Evolutionary conservation across 352 stramenopile genomes (phyloP), one percentile per base, ranked within the genome.

Genomic region (Globisporangium cystogenes): DNA sequence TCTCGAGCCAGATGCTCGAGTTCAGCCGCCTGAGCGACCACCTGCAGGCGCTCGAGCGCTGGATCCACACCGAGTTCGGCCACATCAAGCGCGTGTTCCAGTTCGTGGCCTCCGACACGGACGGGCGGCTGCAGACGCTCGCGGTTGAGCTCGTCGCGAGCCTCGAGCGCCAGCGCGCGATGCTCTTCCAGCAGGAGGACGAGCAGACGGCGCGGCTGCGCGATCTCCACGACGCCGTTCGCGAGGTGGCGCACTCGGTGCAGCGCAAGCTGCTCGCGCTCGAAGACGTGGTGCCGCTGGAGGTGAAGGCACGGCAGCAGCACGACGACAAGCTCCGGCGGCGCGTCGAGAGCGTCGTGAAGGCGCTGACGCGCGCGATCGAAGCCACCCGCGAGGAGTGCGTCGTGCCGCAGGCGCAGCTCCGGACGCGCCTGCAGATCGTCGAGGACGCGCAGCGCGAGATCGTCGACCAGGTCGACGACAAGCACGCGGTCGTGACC

Each of bases 281-380:
- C 1, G 77, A 91, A 60, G 72, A 82, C 51, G 70, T 82, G 26
- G 53, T 91, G 29, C 76, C 71, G 7, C 55, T 89, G 48, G 77
- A 91, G 29, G 76, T 87, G 24, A 64, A 74, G 55, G 75, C 77
- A 8, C 58, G 77, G 16, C 77, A 88, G 53, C 72, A 76, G 45
- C 57, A 71, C 51, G 64, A 87, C 46, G 77, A 86, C 11, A 83
- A 76, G 47, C 59, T 91, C 1, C 55, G 58, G 16, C 49, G 46
- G 7, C 75, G 73, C 14, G 36, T 90, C 14, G 73, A 87, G 7
- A 50, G 42, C n/a, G 60, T 64, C 16, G 59, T 74, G 6, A 83
- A 81, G 36, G 47, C 62, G 2, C 24, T 82, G 21, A 53, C 54
- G 1, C 53, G 63, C 21, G 60, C 61, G 3, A 64, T 86, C 5